Percentiles rank a stretch among this genome's conserved stretches.
These are phyloP conservation scores for Colletotrichum incanum DNA, from an alignment of 2,329 filamentous ascomycete species.

Conservation along the genomic window DNA sequence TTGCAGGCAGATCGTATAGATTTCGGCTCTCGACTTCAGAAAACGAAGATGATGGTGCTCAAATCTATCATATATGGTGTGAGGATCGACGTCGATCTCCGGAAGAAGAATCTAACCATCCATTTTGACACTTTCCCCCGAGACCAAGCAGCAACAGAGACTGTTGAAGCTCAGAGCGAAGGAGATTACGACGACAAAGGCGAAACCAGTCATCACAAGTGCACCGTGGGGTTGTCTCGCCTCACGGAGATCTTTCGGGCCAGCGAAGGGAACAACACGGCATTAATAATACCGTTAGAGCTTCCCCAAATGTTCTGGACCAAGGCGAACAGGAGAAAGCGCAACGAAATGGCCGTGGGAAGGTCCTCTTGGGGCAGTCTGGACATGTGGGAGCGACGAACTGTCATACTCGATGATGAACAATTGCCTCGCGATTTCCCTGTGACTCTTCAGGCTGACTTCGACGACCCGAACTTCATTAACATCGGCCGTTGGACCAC, in stretches of 20 bases:
- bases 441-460: slow-evolving; percentile 57
- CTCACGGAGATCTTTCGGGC: slow-evolving; percentile 60
- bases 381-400: slow-evolving; percentile 66
- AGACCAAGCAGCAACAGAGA: background rate
- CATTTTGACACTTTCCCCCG: slow-evolving; percentile 51
- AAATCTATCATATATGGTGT: slow-evolving; percentile 55
- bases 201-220: slow-evolving; percentile 54
- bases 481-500: slow-evolving; percentile 73
- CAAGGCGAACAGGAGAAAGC: slow-evolving; percentile 36
- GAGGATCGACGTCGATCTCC: slow-evolving; percentile 58
- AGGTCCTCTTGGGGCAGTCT: slow-evolving; percentile 55
- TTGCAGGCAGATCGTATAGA: slow-evolving; percentile 65
- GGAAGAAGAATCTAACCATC: slow-evolving; percentile 56
- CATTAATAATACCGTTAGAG: slow-evolving; percentile 27
- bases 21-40: slow-evolving; percentile 73
- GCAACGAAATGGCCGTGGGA: slow-evolving; percentile 44
- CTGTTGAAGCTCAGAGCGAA: background rate
- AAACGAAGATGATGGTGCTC: slow-evolving; percentile 73
- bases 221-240: slow-evolving; percentile 62
- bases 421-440: slow-evolving; percentile 52
- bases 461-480: slow-evolving; percentile 56
- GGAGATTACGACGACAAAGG: slow-evolving; percentile 42
- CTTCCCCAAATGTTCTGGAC: slow-evolving; percentile 27
- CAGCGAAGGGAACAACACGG: slow-evolving; percentile 47
- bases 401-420: slow-evolving; percentile 59